Base-by-base conservation (phyloP, 768 basidiomycete species). In the Tylopilus sp. region DNA sequence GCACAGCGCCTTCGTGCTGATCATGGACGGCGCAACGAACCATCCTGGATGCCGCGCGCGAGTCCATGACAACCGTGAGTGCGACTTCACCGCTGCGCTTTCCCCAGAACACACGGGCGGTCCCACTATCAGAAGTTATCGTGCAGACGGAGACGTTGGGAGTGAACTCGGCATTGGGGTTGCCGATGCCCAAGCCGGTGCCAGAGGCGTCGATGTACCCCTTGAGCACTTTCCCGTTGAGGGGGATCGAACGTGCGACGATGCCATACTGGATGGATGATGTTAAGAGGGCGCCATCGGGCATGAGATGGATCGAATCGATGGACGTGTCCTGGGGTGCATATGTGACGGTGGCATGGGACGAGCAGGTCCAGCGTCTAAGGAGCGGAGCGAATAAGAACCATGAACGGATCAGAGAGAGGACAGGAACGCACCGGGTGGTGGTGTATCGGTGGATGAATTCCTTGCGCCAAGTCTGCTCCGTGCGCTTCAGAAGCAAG, bases 81-180 rank as follows among this genome's bases (percentile, higher is more conserved):
- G 82, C 76, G 8, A 93, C 76, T 48, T 83, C 81, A 25, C 90
- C 91, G 44, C 76, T 79, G 22, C 74, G 71, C 58, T 81, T 85
- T 4, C 89, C 91, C 91, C 90, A 92, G 6, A 81, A 69, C 13
- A 88, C 73, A 48, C 80, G 81, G 10, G 80, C 88, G 1, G 83
- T 82, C 5, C 79, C 79, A 4, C 85, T 83, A 22, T 81, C 79
- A 0, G 86, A 83, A 17, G 76, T 59, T 21, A 90, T 68, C 4
- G 74, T 69, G 52, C 83, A 85, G 0, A 75, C 65, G 13, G 83
- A 79, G 11, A 89, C 75, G 46, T 88, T 75, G 3, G 87, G 86
- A 1, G 79, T 75, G 54, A 90, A 85, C 59, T 90, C 86, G 12
- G 79, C 78, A 57, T 89, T 88, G 4, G 86, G 87, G 58, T 90